These are phyloP conservation scores for Raffaelea arxii DNA, from an alignment of 2,329 filamentous ascomycete genomes.

Conservation along the genomic window DNA sequence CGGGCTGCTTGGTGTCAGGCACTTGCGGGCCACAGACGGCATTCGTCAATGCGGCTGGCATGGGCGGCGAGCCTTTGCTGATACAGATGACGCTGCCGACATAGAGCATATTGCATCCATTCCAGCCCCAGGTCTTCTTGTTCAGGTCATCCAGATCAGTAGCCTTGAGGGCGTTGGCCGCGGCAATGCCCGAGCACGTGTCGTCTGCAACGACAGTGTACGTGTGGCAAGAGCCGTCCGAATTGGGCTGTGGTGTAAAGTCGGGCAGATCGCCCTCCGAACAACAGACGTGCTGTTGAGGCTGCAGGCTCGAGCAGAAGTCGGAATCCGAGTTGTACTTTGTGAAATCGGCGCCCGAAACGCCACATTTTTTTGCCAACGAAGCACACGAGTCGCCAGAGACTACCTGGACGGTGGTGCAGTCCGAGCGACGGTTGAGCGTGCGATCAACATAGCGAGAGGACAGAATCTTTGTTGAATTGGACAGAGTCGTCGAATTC, in stretches of 20 bases:
- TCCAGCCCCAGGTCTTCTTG: constrained; percentile 26
- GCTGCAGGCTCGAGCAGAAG: constrained; percentile 23
- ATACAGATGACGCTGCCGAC: constrained; percentile 21
- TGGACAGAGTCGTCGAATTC: too few species aligned
- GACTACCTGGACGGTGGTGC: constrained; percentile 6
- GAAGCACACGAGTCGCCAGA: constrained; percentile 6
- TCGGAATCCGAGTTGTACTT: constrained; percentile 16
- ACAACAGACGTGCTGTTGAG: constrained; percentile 27
- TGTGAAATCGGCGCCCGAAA: constrained; percentile 12
- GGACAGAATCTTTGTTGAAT: too few species aligned
- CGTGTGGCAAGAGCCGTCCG: constrained; percentile 24
- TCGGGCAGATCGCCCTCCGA: constrained; percentile 14
- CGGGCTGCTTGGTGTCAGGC: constrained; percentile 17
- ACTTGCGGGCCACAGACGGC: constrained; percentile 25
- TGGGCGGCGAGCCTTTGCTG: constrained; percentile 21
- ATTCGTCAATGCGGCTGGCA: constrained; percentile 20
- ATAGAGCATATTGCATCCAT: constrained; percentile 19
- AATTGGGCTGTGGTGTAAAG: constrained; percentile 20
- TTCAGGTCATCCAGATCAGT: constrained; percentile 15
- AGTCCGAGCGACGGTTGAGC: constrained; percentile 4
- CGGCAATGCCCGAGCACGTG: constrained; percentile 20
- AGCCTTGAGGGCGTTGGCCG: constrained; percentile 3
- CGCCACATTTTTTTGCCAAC: constrained; percentile 10
- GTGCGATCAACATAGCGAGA: too few species aligned
- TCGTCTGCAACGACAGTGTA: constrained; percentile 22